Evolutionary conservation across 2,329 filamentous ascomycete genomes (phyloP).

Genomic region (Sordariomycetes sp.): DNA sequence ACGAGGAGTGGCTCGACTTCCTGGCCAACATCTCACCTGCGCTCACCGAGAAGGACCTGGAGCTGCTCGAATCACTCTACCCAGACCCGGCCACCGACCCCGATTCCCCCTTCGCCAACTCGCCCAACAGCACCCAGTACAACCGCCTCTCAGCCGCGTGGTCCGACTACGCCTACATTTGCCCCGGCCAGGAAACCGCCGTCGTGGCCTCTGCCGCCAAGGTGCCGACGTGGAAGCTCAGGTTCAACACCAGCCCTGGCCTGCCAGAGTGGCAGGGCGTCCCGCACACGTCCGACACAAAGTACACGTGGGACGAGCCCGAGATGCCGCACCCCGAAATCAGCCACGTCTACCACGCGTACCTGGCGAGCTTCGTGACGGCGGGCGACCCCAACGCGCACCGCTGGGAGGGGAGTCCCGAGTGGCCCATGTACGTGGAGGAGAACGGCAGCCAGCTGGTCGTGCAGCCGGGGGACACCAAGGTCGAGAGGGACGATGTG

Average conservation of each 20-base stretch:
- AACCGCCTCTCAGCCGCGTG: conserved; percentile 31
- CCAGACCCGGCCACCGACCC: conserved; percentile 21
- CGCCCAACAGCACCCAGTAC: conserved; percentile 32
- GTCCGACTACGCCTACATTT: conserved; percentile 35
- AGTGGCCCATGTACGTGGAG: conserved; percentile 15
- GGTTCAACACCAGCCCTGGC: conserved; percentile 26
- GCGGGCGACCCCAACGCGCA: conserved; percentile 22
- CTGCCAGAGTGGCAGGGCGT: conserved; percentile 24
- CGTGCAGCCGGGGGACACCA: conserved; percentile 18
- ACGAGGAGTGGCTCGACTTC: conserved; percentile 24
- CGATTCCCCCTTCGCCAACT: conserved; percentile 23
- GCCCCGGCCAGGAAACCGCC: conserved; percentile 32
- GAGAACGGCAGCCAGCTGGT: conserved; percentile 15
- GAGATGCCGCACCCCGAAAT: conserved; percentile 23
- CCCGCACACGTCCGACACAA: conserved; percentile 24
- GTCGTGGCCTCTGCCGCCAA: conserved; percentile 21
- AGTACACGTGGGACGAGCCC: conserved; percentile 26
- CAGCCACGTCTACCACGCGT: conserved; percentile 24
- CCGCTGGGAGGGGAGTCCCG: conserved; percentile 7
- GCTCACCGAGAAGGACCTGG: conserved; percentile 18
- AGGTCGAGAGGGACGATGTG: conserved; percentile 21
- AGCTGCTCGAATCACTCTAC: conserved; percentile 18
- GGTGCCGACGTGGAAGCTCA: conserved; percentile 24
- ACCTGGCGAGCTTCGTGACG: conserved; percentile 25
- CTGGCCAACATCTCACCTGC: conserved; percentile 22